A percentile compares a stretch with the other conserved stretches of the same genome.
phyloP scores from a whole-genome alignment of 805 yeast genomes.

The Suhomyces emberorum region DNA sequence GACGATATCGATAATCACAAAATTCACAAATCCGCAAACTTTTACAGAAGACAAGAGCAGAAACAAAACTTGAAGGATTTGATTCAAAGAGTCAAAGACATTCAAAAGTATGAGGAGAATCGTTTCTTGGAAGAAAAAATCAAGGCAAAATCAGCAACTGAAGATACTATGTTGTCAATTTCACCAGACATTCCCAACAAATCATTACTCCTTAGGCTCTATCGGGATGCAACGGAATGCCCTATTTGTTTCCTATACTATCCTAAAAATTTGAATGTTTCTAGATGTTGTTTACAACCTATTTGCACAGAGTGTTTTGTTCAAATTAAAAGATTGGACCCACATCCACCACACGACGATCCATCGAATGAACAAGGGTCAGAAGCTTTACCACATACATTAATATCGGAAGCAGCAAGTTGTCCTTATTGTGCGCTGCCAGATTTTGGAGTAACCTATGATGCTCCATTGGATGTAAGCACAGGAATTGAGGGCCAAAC shows the following conservation, averaged over 20 bases:
- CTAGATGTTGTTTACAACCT: conserved; percentile 89
- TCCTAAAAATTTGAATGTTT: conserved; percentile 71
- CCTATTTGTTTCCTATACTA: conserved; percentile 91
- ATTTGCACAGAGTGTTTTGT: conserved; percentile 97
- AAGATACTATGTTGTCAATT: not conserved
- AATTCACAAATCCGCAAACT: conserved; percentile 47
- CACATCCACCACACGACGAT: conserved; percentile 88
- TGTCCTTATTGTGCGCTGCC: conserved; percentile 94
- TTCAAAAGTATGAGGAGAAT: conserved; percentile 34
- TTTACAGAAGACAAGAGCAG: conserved; percentile 47
- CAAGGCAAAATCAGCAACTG: conserved; percentile 1
- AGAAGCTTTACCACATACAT: conserved; percentile 47
- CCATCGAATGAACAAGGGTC: conserved; percentile 12
- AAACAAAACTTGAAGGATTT: conserved; percentile 43
- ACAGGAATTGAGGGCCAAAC: conserved; percentile 57
- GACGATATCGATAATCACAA: conserved; percentile 65
- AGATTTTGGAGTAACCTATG: conserved; percentile 79
- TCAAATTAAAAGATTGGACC: conserved; percentile 86
- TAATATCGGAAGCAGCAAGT: conserved; percentile 81
- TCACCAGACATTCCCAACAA: conserved; percentile 36
- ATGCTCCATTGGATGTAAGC: conserved; percentile 52
- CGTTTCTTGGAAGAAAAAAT: conserved; percentile 27
- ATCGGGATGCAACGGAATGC: conserved; percentile 74
- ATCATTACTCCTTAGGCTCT: conserved; percentile 54
- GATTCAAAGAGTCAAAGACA: conserved; percentile 25